These are phyloP conservation scores for Mortierella antarctica DNA, from an alignment of 192 early-diverging fungal genomes.

Conservation along the genomic window DNA sequence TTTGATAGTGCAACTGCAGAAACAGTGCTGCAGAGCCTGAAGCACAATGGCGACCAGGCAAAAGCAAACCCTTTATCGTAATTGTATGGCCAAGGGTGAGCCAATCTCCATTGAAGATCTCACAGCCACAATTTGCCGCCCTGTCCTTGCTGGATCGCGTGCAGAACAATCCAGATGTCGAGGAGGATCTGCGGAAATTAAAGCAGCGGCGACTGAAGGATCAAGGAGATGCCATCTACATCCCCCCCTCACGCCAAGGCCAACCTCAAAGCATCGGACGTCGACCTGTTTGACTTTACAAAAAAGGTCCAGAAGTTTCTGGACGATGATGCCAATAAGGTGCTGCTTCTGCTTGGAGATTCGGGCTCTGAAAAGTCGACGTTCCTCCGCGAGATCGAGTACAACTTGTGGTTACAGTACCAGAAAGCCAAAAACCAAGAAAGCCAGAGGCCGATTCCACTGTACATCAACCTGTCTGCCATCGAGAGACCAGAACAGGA, in stretches of 20 bases:
- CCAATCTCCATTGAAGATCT: conserved; percentile 10
- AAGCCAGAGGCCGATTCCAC: neutral
- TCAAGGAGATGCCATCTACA: conserved; percentile 11
- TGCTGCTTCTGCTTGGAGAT: neutral
- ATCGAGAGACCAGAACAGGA: neutral
- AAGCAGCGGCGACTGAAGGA: conserved; percentile 4
- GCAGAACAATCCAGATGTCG: conserved; percentile 16
- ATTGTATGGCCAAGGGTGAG: conserved; percentile 4
- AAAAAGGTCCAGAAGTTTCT: neutral
- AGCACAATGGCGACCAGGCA: neutral
- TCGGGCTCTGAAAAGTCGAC: conserved; percentile 1
- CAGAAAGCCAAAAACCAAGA: neutral
- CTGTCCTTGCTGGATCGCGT: conserved; percentile 23
- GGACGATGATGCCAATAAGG: neutral
- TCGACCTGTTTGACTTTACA: neutral
- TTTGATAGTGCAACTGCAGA: conserved; percentile 11
- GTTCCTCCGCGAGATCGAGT: neutral
- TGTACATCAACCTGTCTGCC: conserved; percentile 1
- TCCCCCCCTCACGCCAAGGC: conserved; percentile 21
- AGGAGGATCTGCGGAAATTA: conserved; percentile 24
- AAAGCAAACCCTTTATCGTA: conserved; percentile 1
- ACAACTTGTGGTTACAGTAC: neutral
- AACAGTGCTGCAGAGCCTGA: conserved; percentile 6
- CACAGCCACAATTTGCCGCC: conserved; percentile 2
- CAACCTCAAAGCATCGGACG: neutral